Percentiles rank a stretch among this genome's conserved stretches.
phyloP scores from a whole-genome alignment of 805 yeast species.

The Candida koratica region DNA sequence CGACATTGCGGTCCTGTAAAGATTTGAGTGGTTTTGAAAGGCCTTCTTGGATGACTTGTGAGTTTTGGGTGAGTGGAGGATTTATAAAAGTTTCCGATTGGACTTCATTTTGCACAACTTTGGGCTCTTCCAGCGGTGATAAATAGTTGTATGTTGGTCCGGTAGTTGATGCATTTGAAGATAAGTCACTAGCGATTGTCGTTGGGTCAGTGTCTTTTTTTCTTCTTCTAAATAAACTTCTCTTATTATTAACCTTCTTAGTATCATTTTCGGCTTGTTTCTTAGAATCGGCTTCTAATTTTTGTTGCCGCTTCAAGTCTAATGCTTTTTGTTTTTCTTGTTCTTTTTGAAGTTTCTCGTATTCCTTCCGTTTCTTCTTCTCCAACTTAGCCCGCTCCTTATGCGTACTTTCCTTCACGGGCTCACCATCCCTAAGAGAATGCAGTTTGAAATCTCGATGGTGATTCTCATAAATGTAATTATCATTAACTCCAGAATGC shows the following conservation, averaged over 20 bases:
- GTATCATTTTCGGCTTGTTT: slow-evolving; percentile 14
- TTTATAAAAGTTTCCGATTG: too few relatives aligned
- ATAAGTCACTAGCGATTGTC: slow-evolving; percentile 3
- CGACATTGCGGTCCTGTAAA: too few relatives aligned
- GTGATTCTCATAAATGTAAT: slow-evolving; percentile 27
- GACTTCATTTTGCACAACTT: too few relatives aligned
- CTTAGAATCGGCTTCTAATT: slow-evolving; percentile 13
- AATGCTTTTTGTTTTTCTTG: slow-evolving; percentile 15
- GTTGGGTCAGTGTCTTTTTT: slow-evolving; percentile 6
- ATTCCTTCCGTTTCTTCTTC: slow-evolving; percentile 17
- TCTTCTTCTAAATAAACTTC: slow-evolving; percentile 13
- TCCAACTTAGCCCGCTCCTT: slow-evolving; percentile 26
- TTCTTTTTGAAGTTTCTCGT: slow-evolving; percentile 17
- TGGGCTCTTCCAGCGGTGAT: too few relatives aligned
- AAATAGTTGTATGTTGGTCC: too few relatives aligned
- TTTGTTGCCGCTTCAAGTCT: slow-evolving; percentile 10
- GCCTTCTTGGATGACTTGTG: too few relatives aligned
- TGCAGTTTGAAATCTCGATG: slow-evolving; percentile 30
- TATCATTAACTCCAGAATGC: slow-evolving; percentile 15
- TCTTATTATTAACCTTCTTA: slow-evolving; percentile 8
- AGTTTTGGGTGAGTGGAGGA: too few relatives aligned
- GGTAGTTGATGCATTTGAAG: slow-evolving; percentile 1
- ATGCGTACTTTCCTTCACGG: slow-evolving; percentile 14
- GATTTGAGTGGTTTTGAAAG: too few relatives aligned
- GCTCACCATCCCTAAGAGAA: slow-evolving; percentile 25